These are phyloP conservation scores for Aureococcus anophagefferens DNA, from an alignment of 108 stramenopile genomes.

Conservation along the genomic window DNA sequence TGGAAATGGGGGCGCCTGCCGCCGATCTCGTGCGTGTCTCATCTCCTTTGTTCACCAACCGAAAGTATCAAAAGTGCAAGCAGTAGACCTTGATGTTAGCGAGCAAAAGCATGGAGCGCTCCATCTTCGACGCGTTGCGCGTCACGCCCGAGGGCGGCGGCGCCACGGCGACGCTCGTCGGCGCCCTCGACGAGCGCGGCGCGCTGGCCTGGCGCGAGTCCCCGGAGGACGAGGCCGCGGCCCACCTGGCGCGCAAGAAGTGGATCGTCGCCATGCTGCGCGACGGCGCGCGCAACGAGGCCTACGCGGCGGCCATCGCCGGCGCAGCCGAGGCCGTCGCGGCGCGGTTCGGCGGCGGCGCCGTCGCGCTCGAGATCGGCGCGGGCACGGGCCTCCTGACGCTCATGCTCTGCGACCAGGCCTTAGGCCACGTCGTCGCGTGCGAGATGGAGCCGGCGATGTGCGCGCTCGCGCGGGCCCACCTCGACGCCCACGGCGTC, in stretches of 20 bases:
- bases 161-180: neutral
- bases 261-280: neutral
- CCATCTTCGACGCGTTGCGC: neutral
- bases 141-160: neutral
- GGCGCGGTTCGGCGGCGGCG: neutral
- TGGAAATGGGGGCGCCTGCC: no score
- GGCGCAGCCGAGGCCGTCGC: neutral
- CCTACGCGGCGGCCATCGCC: neutral
- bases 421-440: neutral
- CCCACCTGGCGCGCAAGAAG: neutral
- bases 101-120: no score
- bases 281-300: neutral
- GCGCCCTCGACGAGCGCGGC: neutral
- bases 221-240: neutral
- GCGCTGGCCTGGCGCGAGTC: neutral
- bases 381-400: neutral
- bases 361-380: neutral
- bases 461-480: neutral
- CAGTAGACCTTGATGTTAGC: no score
- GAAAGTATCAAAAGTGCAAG: no score
- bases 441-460: neutral
- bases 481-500: no score
- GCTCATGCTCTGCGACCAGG: neutral
- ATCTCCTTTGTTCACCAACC: no score
- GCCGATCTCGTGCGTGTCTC: no score